Percentiles rank a stretch among this genome's conserved stretches.
phyloP scores from a whole-genome alignment of 805 yeast genomes.

The Maudiozyma turicensis region DNA sequence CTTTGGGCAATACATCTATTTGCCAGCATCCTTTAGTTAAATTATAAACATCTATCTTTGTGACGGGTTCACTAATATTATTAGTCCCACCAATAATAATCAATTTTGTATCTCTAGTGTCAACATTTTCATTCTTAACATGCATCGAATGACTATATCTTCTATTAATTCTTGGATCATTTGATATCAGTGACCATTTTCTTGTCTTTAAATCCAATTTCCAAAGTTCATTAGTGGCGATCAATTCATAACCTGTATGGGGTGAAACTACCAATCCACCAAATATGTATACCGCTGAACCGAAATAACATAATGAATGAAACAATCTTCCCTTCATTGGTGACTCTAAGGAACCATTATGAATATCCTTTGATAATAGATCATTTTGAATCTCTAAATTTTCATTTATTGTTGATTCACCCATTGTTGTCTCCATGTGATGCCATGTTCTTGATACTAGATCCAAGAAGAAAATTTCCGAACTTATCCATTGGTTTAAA shows the following conservation, averaged over 20 bases:
- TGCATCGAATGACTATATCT: conserved; percentile 48
- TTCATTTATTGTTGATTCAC: not conserved
- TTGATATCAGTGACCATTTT: conserved; percentile 45
- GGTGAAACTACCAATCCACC: conserved; percentile 53
- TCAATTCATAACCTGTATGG: conserved; percentile 28
- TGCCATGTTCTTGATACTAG: conserved; percentile 52
- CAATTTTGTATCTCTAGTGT: conserved; percentile 22
- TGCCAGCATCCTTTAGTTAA: conserved; percentile 24
- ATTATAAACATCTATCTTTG: conserved; percentile 23
- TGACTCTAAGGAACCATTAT: not conserved
- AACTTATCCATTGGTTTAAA: conserved; percentile 38
- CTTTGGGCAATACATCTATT: conserved; percentile 6
- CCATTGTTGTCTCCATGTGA: conserved; percentile 27
- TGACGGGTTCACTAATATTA: conserved; percentile 21
- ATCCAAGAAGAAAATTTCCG: conserved; percentile 52
- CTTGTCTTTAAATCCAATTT: conserved; percentile 43
- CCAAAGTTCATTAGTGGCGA: conserved; percentile 64
- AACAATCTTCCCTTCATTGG: conserved; percentile 36
- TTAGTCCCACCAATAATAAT: conserved; percentile 27
- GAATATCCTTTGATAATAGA: not conserved
- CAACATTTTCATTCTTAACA: conserved; percentile 19
- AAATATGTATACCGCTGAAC: conserved; percentile 43
- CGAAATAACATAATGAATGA: conserved; percentile 47
- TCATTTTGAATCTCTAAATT: not conserved
- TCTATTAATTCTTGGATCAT: conserved; percentile 27